Percentiles rank a stretch among this genome's conserved stretches.
Evolutionary conservation across 495 filamentous ascomycete genomes (phyloP).

Genomic region (Aspergillus kassunensis): DNA sequence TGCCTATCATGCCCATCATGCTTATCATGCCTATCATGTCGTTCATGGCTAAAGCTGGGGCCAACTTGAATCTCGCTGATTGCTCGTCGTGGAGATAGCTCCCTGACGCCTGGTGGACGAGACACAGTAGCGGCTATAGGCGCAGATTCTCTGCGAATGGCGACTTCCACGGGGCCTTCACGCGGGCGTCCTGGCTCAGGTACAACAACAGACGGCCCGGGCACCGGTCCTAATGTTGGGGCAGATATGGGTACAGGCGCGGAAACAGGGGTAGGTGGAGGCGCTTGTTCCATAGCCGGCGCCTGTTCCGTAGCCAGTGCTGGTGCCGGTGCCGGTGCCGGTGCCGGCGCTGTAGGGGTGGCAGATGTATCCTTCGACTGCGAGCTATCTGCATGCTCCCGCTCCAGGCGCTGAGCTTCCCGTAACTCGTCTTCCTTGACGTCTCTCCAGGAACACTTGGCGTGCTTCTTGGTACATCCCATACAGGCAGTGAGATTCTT

Average conservation of each 20-base stretch:
- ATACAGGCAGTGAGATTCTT: conserved; percentile 83
- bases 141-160: conserved; percentile 33
- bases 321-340: too few species aligned
- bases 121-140: conserved; percentile 18
- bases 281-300: conserved; percentile 3
- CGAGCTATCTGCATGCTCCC: conserved; percentile 22
- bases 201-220: not conserved
- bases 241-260: conserved; percentile 22
- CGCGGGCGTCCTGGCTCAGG: conserved; percentile 9
- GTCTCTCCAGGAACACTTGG: conserved; percentile 77
- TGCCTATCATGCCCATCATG: too few species aligned
- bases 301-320: too few species aligned
- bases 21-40: conserved; percentile 23
- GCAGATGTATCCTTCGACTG: conserved; percentile 14
- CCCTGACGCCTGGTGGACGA: conserved; percentile 16
- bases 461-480: conserved; percentile 85
- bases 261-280: conserved; percentile 17
- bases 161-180: conserved; percentile 11
- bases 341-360: not conserved
- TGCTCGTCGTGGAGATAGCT: conserved; percentile 38
- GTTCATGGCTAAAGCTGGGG: conserved; percentile 8
- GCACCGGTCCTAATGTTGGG: not conserved
- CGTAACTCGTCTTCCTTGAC: conserved; percentile 66
- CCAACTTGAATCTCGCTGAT: conserved; percentile 39
- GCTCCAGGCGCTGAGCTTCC: conserved; percentile 24